Evolutionary conservation across 2,329 filamentous ascomycete genomes (phyloP), one percentile per base, ranked within the genome.

Genomic region (Arthroderma sp.): DNA sequence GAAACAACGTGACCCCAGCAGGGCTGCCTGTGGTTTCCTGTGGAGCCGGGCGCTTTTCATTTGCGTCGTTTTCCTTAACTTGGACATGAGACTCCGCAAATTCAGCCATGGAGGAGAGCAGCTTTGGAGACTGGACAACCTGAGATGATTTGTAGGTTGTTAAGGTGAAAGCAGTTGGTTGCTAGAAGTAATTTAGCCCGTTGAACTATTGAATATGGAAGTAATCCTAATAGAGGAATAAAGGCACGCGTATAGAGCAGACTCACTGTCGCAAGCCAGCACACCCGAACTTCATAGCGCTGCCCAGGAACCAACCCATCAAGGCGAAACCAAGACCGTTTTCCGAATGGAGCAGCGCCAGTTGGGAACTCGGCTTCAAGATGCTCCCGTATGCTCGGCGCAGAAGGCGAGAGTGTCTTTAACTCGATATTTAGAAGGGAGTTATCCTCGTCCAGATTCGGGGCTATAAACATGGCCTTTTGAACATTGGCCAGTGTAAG

Each of bases 281-380:
- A 97, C 59, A 96, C 79, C 56, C 93, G 84, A 53, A 95, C 80
- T 76, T 98, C 93, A 77, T 97, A 96, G 63, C 90, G 81, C 66
- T 86, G 85, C 9, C 82, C 81, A 37, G 82, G 79, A n/a, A 73
- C 77, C 56, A 98, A 77, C 35, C 78, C 74, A 58, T 86, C 80
- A 4, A 98, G 80, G 6, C 91, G 74, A 63, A 90, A 81, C 93
- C 93, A 97, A 28, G 86, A 85, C 55, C 84, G 77, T 9, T 76
- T 73, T 6, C 87, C 88, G 11, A 75, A 69, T 8, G 77, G 78
- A 31, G 72, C 67, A 1, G 74, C 67, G 6, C 74, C 64, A 5
- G 74, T 78, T 9, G 88, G 83, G 67, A 95, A 94, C 13, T 77
- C 76, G 37, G 88, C 83, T 44, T 80, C 74, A 17, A 96, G 70